A percentile compares a stretch with the other conserved stretches of the same genome.
These are phyloP conservation scores for Thelephora ganbajun DNA, from an alignment of 768 basidiomycete genomes.

Conservation along the genomic window DNA sequence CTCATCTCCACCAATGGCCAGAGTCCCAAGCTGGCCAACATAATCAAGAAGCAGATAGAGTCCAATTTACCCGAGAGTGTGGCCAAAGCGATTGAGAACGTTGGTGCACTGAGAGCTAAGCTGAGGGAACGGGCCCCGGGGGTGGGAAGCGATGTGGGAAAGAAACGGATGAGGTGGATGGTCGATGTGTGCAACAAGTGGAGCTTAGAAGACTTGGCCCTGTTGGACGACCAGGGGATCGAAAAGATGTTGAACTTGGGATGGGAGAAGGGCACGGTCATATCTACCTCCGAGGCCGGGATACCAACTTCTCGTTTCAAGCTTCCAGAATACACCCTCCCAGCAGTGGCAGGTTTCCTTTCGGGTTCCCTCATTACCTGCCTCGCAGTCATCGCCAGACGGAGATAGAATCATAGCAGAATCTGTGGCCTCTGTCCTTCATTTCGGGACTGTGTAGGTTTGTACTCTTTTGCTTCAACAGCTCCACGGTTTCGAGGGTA, in stretches of 20 bases:
- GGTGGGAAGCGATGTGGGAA: conserved; percentile 63
- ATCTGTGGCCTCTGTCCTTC: too few relatives aligned
- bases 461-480: too few relatives aligned
- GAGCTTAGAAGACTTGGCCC: conserved; percentile 68
- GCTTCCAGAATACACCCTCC: too few relatives aligned
- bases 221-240: conserved; percentile 54
- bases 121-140: conserved; percentile 75
- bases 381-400: too few relatives aligned
- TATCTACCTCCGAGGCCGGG: conserved; percentile 27
- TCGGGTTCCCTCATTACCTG: too few relatives aligned
- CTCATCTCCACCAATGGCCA: conserved; percentile 94
- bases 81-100: conserved; percentile 65
- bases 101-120: conserved; percentile 59
- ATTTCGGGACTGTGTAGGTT: too few relatives aligned
- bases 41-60: conserved; percentile 62
- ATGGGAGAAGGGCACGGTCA: conserved; percentile 58
- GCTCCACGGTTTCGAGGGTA: too few relatives aligned
- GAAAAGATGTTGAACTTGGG: conserved; percentile 62
- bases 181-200: conserved; percentile 73
- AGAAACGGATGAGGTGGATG: conserved; percentile 89
- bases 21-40: conserved; percentile 79
- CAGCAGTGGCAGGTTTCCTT: too few relatives aligned
- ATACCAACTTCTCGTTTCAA: background rate
- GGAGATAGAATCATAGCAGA: too few relatives aligned
- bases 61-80: conserved; percentile 52